Percentiles rank a stretch among this genome's conserved stretches.
Conservation (phyloP, 306 rosid species). For the Glycine latifolia region DNA sequence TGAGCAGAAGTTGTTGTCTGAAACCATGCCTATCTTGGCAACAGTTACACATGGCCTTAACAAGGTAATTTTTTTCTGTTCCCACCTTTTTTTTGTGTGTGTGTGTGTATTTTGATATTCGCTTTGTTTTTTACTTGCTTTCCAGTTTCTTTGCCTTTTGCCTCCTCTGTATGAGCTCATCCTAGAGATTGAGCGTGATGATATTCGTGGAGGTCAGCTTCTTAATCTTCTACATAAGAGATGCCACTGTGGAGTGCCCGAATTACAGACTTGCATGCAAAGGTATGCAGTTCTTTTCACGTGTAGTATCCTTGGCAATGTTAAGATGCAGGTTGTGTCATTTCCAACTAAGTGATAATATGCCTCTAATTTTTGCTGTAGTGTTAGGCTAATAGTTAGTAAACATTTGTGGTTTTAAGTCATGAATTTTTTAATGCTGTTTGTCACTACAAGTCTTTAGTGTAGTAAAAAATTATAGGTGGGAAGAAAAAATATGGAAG, state of each 20-base stretch:
- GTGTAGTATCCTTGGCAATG: background rate
- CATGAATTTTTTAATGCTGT: background rate
- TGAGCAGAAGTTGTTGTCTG: constrained; percentile 87
- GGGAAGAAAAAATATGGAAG: constrained; percentile 15
- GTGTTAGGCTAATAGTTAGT: background rate
- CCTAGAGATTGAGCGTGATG: constrained; percentile 85
- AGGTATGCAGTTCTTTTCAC: constrained; percentile 61
- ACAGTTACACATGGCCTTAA: constrained; percentile 88
- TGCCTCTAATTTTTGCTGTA: background rate
- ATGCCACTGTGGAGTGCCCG: constrained; percentile 98
- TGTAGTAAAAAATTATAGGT: constrained; percentile 5
- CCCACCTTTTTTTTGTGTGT: background rate
- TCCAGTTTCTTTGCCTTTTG: constrained; percentile 85
- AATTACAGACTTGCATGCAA: constrained; percentile 91
- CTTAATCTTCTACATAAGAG: constrained; percentile 86
- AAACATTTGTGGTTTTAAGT: background rate
- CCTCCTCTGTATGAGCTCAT: constrained; percentile 86
- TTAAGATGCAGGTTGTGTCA: constrained; percentile 3
- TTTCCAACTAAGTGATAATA: constrained; percentile 31
- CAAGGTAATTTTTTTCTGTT: constrained; percentile 58
- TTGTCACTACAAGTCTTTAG: constrained; percentile 8
- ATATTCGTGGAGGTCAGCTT: constrained; percentile 89
- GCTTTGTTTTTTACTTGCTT: background rate
- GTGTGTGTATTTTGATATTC: background rate
- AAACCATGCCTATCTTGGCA: constrained; percentile 86